phyloP scores from a whole-genome alignment of 345 rosid species.

The Lagerstroemia speciosa region DNA sequence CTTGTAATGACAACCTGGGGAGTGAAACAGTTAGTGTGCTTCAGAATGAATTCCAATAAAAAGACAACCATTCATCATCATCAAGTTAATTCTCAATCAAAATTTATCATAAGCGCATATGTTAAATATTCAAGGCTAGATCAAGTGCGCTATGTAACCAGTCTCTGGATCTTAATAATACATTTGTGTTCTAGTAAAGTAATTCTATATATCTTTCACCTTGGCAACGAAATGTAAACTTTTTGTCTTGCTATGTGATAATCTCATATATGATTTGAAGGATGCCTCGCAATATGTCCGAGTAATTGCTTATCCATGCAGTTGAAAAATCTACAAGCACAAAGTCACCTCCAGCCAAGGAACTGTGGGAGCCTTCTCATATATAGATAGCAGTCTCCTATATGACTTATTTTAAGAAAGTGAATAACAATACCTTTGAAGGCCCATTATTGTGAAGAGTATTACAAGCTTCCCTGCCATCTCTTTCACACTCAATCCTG shows the following conservation, averaged over 20 bases:
- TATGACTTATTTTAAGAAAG: too few species aligned
- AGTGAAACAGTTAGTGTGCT: neutral
- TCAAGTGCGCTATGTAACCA: too few species aligned
- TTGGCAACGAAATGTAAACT: neutral
- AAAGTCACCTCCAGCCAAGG: neutral
- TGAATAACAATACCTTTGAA: conserved; percentile 49
- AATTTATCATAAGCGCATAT: neutral
- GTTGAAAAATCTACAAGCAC: neutral
- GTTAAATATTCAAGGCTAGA: neutral
- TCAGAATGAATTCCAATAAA: neutral
- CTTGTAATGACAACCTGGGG: conserved; percentile 93
- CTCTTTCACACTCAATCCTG: conserved; percentile 73
- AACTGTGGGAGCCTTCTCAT: neutral
- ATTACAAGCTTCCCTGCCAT: conserved; percentile 87
- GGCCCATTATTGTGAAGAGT: conserved; percentile 93
- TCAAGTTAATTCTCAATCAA: neutral
- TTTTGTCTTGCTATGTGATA: neutral
- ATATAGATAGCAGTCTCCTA: too few species aligned
- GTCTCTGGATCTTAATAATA: too few species aligned
- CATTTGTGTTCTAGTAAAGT: too few species aligned
- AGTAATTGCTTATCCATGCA: neutral
- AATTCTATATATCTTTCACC: neutral
- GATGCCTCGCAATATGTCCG: neutral
- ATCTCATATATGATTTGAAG: neutral
- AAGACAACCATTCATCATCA: neutral